These are phyloP conservation scores for Sclerotinia subarctica DNA, from an alignment of 2,329 filamentous ascomycete genomes.

Conservation along the genomic window DNA sequence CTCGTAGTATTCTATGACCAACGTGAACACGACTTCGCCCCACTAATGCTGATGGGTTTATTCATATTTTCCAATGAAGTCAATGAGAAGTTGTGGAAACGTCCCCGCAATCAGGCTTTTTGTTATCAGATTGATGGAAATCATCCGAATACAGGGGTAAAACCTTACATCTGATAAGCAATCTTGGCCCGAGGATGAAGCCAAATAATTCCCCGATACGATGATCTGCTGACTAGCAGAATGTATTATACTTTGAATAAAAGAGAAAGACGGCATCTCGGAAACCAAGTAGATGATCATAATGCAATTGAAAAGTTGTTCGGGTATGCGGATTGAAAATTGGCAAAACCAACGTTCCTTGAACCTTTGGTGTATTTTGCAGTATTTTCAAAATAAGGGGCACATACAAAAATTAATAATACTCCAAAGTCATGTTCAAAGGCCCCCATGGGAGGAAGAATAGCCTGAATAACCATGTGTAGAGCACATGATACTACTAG, in stretches of 20 bases:
- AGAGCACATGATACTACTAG: background rate
- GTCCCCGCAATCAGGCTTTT: slow-evolving; percentile 1
- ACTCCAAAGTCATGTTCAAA: background rate
- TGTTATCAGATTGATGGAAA: slow-evolving; percentile 14
- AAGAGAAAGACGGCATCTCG: background rate
- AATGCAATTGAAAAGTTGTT: background rate
- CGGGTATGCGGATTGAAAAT: background rate
- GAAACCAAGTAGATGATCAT: background rate
- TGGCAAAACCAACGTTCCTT: background rate
- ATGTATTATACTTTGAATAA: background rate
- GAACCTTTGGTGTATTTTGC: background rate
- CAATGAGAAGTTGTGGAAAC: background rate
- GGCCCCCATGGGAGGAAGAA: background rate
- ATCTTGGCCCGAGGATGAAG: slow-evolving; percentile 1
- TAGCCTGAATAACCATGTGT: background rate
- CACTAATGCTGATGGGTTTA: background rate
- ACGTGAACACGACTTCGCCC: background rate
- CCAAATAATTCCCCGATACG: background rate
- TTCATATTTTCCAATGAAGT: background rate
- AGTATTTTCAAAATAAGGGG: background rate
- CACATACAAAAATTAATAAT: background rate
- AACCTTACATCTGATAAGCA: slow-evolving; percentile 15
- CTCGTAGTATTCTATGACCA: slow-evolving; percentile 2
- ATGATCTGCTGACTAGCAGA: background rate
- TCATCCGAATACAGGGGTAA: background rate